Base-by-base conservation (phyloP, 2,329 filamentous ascomycete species). In the Fusarium begoniae region DNA sequence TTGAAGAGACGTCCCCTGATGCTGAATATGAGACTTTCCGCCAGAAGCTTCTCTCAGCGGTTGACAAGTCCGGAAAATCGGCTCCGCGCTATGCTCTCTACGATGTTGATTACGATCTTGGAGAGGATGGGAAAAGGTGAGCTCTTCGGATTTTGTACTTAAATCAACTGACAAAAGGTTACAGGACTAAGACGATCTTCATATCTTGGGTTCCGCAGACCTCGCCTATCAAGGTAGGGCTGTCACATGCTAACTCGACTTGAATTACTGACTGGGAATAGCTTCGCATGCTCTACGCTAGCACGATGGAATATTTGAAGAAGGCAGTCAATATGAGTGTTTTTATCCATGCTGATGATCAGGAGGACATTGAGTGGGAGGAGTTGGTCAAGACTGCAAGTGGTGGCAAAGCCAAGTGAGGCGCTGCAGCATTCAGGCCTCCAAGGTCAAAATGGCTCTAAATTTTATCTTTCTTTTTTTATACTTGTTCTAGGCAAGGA, bases 271-370 rank as follows among this genome's bases (percentile, higher is more conserved):
- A 50, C 12, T 24, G 18, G 5, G 26, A 28, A 13, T 7, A 76
- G 74, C 62, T 72, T 38, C 74, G 74, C 14, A 75, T 72, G 73
- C 48, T 76, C 12, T 73, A 76, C n/a, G 73, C 74, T 17, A 76
- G 65, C 22, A 76, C 73, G 2, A 70, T 69, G 59, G 73, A 76
- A n/a, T 50, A 73, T n/a, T 15, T 76, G n/a, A 76, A 74, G 24
- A 74, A 41, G 8, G 63, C 71, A 20, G 37, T 76, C 7, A 74
- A 74, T 6, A 44, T 75, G 12, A 61, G 71, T 2, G 30, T 56
- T 14, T 75, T 69, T 13, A 70, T 74, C 6, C 73, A 76, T 26
- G 74, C 73, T 8, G 74, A 67, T 32, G 45, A 50, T 22, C 51
- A 51, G 3, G 71, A 70, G 6, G 73, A 74, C 1, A 53, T 76